phyloP scores from a whole-genome alignment of 257 asterid genomes.

The Jacaranda mimosifolia region DNA sequence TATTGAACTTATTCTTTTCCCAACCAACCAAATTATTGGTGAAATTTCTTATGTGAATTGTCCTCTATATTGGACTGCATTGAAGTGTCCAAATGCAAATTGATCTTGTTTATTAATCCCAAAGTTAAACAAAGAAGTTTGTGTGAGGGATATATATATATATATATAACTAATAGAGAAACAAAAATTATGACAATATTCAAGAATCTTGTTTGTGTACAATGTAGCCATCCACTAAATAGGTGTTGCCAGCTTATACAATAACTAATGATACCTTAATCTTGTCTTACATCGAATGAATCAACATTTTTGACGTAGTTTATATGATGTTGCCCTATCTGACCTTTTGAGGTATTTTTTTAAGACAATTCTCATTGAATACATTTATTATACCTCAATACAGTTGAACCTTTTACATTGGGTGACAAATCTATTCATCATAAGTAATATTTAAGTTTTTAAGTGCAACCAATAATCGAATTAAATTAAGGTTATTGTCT shows the following conservation, averaged over 20 bases:
- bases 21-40: conserved; percentile 11
- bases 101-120: conserved; percentile 8
- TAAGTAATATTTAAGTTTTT: neutral
- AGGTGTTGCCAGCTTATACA: neutral
- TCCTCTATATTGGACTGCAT: neutral
- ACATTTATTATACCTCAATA: too few species aligned
- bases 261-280: neutral
- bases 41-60: neutral
- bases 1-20: conserved; percentile 3
- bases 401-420: too few species aligned
- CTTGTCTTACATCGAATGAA: too few species aligned
- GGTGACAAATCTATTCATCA: too few species aligned
- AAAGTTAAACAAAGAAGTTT: conserved; percentile 17
- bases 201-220: too few species aligned
- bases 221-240: neutral
- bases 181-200: too few species aligned
- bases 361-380: too few species aligned
- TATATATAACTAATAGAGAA: too few species aligned
- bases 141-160: neutral
- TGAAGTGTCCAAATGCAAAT: neutral
- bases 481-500: neutral
- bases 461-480: neutral
- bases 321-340: too few species aligned
- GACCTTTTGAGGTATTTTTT: too few species aligned
- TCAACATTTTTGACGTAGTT: too few species aligned